Base-by-base conservation (phyloP, 2,329 filamentous ascomycete species). In the Alternaria ventricosa region DNA sequence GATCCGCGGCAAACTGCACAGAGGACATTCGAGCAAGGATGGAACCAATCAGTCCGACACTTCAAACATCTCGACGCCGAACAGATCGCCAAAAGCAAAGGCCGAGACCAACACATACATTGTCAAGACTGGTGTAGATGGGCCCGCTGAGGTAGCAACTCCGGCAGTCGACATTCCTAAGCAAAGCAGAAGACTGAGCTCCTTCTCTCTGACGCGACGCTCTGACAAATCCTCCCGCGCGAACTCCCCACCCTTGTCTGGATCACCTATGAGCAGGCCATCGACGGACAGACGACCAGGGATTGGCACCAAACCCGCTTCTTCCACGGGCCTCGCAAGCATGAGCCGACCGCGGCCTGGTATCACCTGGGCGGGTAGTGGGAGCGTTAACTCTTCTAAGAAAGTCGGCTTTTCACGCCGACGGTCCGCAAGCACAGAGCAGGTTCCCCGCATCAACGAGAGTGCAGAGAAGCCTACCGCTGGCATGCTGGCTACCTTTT, bases 361-460 rank as follows among this genome's bases (percentile, higher is more conserved):
- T 6, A 70, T 80, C 47, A 75, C 67, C 6, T 80, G 74, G 74
- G 74, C 72, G 20, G 71, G 71, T 13, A 69, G 67, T n/a, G 68
- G 57, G 8, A 66, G 44, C n/a, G 62, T 54, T n/a, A 70, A 61
- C 47, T 63, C 60, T 13, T 60, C 60, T 20, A 78, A 69, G 47
- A 73, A 65, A 55, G 61, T 69, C 11, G 58, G 67, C 2, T 73
- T 73, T 59, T 69, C 67, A 36, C 73, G 79, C 25, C 71, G 75
- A 54, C 77, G 79, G 3, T 80, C 79, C 15, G 77, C 75, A 22
- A 81, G 79, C 57, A 77, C 76, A 20, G 79, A 82, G 41, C 69
- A 74, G 18, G 66, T 80, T 5, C 72, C 76, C 12, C 71, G 67
- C 13, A 30, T 68, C 10, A 62, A 67, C 2, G 71, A 69, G 25